Base-by-base conservation (phyloP, 2,329 filamentous ascomycete species). In the Colletotrichum viniferum region DNA sequence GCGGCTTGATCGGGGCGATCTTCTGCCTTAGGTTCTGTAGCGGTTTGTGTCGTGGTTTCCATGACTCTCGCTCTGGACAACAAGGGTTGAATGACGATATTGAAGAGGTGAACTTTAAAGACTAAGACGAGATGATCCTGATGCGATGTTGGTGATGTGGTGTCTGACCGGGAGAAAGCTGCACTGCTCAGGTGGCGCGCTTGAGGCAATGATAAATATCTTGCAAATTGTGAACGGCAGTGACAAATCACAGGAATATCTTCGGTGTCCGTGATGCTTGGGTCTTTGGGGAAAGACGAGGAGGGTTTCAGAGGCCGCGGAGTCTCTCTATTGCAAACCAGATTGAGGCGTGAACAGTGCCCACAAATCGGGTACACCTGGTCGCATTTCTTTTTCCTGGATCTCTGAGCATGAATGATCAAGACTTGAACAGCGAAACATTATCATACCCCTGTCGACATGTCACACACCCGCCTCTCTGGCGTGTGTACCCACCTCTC, bases 401-500 rank as follows among this genome's bases (percentile, higher is more conserved):
- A 62, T 21, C 5, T 28, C 18, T n/a, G 21, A 56, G 21, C 52
- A 26, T 56, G 16, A 9, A 13, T 10, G 52, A 56, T 56, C 52
- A 56, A 4, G 52, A 56, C 6, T 13, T 56, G 52, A 56, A 26
- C 38, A 16, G 52, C 21, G 14, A 6, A 16, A 56, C 24, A 16
- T 21, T 21, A 13, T 56, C 58, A n/a, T 62, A 62, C 58, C 78
- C 73, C 48, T 76, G 73, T 34, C 78, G 75, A n/a, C 77, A 80
- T 10, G 79, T 80, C 32, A 77, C 32, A 58, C 79, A 80, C 24
- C 77, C 78, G 13, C 74, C 74, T 30, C 78, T 72, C 68, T 80
- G 77, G 36, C 78, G 77, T 12, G 76, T 77, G 61, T 78, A 79
- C 6, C 78, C 78, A 18, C 69, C 68, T 30, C 73, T 77, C 28